Evolutionary conservation across 805 yeast genomes (phyloP), one percentile per base, ranked within the genome.

Genomic region (Candida nanaspora): DNA sequence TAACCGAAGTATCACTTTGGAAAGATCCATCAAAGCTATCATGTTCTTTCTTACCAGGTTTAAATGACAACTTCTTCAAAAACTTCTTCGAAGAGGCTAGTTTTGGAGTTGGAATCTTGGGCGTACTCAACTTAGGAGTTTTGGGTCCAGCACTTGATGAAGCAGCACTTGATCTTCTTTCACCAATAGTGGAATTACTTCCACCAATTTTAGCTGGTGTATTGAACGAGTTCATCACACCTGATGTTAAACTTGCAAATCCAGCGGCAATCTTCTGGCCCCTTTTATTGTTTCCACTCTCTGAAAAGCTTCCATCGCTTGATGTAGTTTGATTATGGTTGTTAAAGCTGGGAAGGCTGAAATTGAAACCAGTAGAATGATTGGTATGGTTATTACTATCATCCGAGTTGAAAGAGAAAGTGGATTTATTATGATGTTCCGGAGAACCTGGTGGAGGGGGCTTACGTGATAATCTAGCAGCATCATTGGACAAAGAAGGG

Each of bases 181-280:
- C 11, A 8, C 11, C 27, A 23, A 8, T 8, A 23, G 27, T 8
- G n/a, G n/a, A n/a, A n/a, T n/a, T n/a, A n/a, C n/a, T n/a, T n/a
- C n/a, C n/a, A 22, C 21, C 10, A 14, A 23, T 13, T 14, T 35
- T 35, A 3, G 35, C 22, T 16, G 40, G 22, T 20, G 35, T 37
- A 21, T 37, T 29, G 20, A 37, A 37, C 6, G 40, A 37, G 22
- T 37, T 37, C 4, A 30, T 30, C 13, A 37, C 35, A 37, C 40
- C 35, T 4, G n/a, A n/a, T 8, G 13, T 32, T 10, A 37, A 23
- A 21, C 10, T 30, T 4, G n/a, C 11, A 4, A 37, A 29, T 14
- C 40, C 35, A 25, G 19, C 28, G 13, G 35, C 5, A 30, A 37
- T 16, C 3, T 37, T 37, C 18, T 29, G 19, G 14, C 25, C 27